Percentiles rank a stretch among this genome's conserved stretches.
Conservation (phyloP, 2,329 filamentous ascomycete genomes). For the Cercospora janseana region DNA sequence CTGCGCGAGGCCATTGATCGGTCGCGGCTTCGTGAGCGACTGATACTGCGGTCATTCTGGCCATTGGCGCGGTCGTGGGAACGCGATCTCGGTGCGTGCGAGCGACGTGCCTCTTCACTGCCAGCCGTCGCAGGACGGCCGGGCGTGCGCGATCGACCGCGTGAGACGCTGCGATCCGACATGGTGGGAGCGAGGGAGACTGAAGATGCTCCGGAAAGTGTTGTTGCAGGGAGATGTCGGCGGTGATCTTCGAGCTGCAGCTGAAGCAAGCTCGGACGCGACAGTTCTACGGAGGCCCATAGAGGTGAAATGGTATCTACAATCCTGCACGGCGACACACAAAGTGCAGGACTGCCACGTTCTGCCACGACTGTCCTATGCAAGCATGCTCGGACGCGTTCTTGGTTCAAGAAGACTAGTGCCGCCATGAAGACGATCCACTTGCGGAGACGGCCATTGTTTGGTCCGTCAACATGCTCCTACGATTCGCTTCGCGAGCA, state of each 20-base stretch:
- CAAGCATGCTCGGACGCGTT: too few relatives aligned
- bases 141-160: constrained; percentile 41
- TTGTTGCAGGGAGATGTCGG: constrained; percentile 1
- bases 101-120: constrained; percentile 28
- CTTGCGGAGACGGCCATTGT: too few relatives aligned
- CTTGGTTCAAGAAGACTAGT: too few relatives aligned
- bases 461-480: too few relatives aligned
- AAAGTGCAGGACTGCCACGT: too few relatives aligned
- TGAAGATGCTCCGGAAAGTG: not conserved
- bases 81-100: constrained; percentile 25
- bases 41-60: constrained; percentile 32
- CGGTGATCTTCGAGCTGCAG: constrained; percentile 4
- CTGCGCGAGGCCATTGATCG: constrained; percentile 33
- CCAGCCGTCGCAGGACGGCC: constrained; percentile 17
- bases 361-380: too few relatives aligned
- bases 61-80: constrained; percentile 35
- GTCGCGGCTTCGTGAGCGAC: constrained; percentile 35
- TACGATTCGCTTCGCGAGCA: too few relatives aligned
- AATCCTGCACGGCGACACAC: too few relatives aligned
- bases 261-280: constrained; percentile 5
- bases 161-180: constrained; percentile 39
- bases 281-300: too few relatives aligned
- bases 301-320: too few relatives aligned
- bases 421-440: too few relatives aligned
- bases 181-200: constrained; percentile 8